These are phyloP conservation scores for Cordyceps farinosa DNA, from an alignment of 2,329 filamentous ascomycete species.

Conservation along the genomic window DNA sequence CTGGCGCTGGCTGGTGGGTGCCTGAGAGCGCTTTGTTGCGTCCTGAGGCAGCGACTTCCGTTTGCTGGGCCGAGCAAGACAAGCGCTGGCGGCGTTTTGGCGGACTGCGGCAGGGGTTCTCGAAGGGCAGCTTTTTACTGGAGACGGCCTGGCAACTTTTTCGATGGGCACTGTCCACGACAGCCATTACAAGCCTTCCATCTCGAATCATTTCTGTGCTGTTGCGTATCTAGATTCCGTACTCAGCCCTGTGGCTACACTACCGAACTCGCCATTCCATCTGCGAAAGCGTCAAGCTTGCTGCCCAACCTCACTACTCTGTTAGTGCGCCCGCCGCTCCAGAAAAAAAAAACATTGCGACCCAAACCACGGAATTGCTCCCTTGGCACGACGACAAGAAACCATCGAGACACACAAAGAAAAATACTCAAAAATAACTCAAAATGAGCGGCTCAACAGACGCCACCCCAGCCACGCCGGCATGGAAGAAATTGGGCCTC, in stretches of 20 bases:
- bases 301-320: not conserved
- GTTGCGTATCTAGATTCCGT: not conserved
- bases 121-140: not conserved
- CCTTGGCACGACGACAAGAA: constrained; percentile 2
- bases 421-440: not conserved
- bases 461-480: constrained; percentile 33
- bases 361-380: not conserved
- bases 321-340: constrained; percentile 7
- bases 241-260: not conserved
- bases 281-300: not conserved
- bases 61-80: not conserved
- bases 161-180: not conserved
- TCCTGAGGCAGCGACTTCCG: constrained; percentile 12
- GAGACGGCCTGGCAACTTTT: not conserved
- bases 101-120: not conserved
- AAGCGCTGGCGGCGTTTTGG: not conserved
- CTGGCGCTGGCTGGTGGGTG: constrained; percentile 7
- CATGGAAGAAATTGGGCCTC: constrained; percentile 61
- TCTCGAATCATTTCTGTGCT: not conserved
- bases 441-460: constrained; percentile 17
- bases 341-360: constrained; percentile 14
- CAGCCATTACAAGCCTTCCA: constrained; percentile 7
- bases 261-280: not conserved
- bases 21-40: not conserved
- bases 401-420: not conserved